Percentiles rank a stretch among this genome's conserved stretches.
phyloP scores from a whole-genome alignment of 2,329 filamentous ascomycete species.

The Xylariaceae sp. region DNA sequence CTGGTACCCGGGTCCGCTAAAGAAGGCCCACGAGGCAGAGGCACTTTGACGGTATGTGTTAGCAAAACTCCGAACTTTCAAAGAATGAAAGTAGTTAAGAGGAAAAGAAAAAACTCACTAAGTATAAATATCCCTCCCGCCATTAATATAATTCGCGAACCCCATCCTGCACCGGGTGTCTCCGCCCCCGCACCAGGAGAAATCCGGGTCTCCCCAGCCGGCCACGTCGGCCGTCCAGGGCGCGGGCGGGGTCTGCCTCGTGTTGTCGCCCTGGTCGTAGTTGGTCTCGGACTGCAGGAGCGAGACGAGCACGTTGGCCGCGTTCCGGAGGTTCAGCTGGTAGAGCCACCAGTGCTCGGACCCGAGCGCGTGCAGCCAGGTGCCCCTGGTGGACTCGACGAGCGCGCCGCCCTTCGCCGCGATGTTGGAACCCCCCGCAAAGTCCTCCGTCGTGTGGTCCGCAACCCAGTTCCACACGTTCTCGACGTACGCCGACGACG shows the following conservation, averaged over 20 bases:
- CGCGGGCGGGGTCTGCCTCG: constrained; percentile 30
- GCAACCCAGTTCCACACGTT: constrained; percentile 50
- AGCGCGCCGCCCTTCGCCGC: constrained; percentile 44
- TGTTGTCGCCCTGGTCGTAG: constrained; percentile 40
- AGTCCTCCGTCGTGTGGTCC: constrained; percentile 45
- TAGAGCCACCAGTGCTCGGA: constrained; percentile 55
- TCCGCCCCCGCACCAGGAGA: constrained; percentile 33
- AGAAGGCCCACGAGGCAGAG: constrained; percentile 41
- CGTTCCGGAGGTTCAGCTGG: constrained; percentile 48
- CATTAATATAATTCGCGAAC: constrained; percentile 37
- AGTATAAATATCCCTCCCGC: constrained; percentile 36
- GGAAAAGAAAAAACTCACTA: constrained; percentile 17
- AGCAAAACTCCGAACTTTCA: constrained; percentile 12
- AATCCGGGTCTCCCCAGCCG: constrained; percentile 39
- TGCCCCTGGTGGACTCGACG: constrained; percentile 40
- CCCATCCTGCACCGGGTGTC: constrained; percentile 40
- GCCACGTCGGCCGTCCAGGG: constrained; percentile 35
- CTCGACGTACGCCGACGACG: constrained; percentile 47
- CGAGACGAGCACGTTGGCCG: constrained; percentile 44
- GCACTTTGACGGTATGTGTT: constrained; percentile 14
- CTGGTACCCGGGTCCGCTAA: constrained; percentile 36
- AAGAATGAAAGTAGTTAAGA: too few relatives aligned
- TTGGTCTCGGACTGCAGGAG: constrained; percentile 52
- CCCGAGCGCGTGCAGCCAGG: constrained; percentile 47
- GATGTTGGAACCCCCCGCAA: constrained; percentile 41